Evolutionary conservation across 192 early-diverging fungal genomes (phyloP).

Genomic region (Radiomyces spectabilis): DNA sequence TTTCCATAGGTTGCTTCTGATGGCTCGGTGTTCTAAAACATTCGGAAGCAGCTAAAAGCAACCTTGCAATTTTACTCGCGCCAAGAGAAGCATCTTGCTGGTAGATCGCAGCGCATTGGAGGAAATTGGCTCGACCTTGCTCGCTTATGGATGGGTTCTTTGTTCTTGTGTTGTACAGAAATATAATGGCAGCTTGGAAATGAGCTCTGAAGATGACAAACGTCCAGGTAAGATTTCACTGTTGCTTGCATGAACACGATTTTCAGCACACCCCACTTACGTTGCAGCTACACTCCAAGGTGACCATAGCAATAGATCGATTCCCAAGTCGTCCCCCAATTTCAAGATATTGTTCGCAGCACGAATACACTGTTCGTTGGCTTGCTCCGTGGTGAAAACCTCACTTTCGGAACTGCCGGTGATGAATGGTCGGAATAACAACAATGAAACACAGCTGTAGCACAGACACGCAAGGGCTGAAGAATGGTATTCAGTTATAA

Average conservation of each 20-base stretch:
- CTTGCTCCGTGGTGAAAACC: constrained; percentile 4
- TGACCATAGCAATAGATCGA: not conserved
- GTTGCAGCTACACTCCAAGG: constrained; percentile 27
- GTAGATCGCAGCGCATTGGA: constrained; percentile 3
- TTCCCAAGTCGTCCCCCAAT: constrained; percentile 8
- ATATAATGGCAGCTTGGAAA: constrained; percentile 25
- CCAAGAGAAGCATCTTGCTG: not conserved
- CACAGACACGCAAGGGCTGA: constrained; percentile 2
- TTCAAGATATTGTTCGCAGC: constrained; percentile 20
- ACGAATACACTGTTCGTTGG: constrained; percentile 12
- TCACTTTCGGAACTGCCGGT: not conserved
- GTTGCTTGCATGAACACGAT: not conserved
- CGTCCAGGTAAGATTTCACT: not conserved
- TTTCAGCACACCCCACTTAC: constrained; percentile 7
- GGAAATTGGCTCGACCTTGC: constrained; percentile 3
- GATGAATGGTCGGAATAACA: constrained; percentile 28
- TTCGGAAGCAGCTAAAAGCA: not conserved
- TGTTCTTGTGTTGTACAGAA: constrained; percentile 21
- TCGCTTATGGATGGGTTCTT: constrained; percentile 2
- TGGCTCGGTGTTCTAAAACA: constrained; percentile 1
- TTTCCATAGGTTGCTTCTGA: not conserved
- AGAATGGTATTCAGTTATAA: not conserved
- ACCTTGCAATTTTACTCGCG: not conserved
- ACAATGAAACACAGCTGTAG: constrained; percentile 12
- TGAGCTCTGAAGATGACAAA: constrained; percentile 2